Conservation (phyloP, 495 filamentous ascomycete species). For the Aspergillus wentii region DNA sequence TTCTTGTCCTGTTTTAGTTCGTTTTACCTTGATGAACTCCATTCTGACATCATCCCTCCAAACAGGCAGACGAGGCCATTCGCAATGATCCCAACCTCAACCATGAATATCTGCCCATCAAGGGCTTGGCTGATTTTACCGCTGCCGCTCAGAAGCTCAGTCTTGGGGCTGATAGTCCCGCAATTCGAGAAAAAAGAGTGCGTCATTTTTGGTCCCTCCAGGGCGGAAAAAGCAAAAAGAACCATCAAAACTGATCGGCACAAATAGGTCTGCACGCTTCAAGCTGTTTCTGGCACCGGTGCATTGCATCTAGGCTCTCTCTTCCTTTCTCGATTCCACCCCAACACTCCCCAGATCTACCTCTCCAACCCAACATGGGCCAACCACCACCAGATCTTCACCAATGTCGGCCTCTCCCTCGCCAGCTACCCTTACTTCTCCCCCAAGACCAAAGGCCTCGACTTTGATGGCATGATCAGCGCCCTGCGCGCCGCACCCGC, state of each 20-base stretch:
- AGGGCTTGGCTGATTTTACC: conserved; percentile 79
- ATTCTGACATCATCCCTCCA: too few species aligned
- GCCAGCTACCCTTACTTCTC: conserved; percentile 92
- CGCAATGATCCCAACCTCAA: conserved; percentile 85
- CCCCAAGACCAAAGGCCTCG: conserved; percentile 78
- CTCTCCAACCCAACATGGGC: conserved; percentile 94
- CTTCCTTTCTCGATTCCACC: conserved; percentile 54
- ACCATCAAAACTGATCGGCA: too few species aligned
- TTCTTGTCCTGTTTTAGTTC: too few species aligned
- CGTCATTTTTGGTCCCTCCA: conserved; percentile 16
- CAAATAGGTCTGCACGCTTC: conserved; percentile 51
- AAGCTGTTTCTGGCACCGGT: conserved; percentile 58
- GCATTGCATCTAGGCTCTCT: conserved; percentile 53
- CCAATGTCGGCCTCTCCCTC: conserved; percentile 76
- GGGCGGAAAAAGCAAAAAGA: too few species aligned
- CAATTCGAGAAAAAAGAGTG: conserved; percentile 78
- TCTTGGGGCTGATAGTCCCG: conserved; percentile 73
- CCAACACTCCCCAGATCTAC: conserved; percentile 64
- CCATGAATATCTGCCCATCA: conserved; percentile 98
- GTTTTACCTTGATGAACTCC: too few species aligned
- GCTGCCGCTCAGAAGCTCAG: conserved; percentile 85
- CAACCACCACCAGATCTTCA: conserved; percentile 98
- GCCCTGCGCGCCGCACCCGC: conserved; percentile 63
- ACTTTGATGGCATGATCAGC: conserved; percentile 80
- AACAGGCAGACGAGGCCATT: conserved; percentile 82